phyloP scores from a whole-genome alignment of 352 stramenopile genomes.

The Phytophthora crassamura region DNA sequence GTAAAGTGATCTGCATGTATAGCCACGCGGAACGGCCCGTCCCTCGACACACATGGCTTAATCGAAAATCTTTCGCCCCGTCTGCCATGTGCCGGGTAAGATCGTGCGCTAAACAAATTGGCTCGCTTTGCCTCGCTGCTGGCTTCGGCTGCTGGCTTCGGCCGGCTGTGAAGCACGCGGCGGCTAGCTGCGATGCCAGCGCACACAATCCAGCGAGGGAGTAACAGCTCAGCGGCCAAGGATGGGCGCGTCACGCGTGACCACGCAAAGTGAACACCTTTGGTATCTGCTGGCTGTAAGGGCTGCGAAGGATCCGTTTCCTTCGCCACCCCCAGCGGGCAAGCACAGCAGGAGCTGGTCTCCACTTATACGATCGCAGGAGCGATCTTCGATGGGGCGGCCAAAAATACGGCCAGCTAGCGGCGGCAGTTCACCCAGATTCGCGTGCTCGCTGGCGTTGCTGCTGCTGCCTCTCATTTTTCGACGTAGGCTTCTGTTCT shows the following conservation, averaged over 20 bases:
- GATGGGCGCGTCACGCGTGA: neutral
- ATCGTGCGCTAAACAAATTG: constrained; percentile 12
- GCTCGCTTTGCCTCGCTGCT: no score
- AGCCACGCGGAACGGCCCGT: no score
- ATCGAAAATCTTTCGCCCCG: constrained; percentile 1
- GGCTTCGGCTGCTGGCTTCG: no score
- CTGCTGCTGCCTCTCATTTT: neutral
- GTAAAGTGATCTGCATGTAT: no score
- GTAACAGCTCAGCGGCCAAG: neutral
- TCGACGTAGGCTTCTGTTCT: neutral
- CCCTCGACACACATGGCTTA: neutral
- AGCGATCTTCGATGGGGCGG: constrained; percentile 4
- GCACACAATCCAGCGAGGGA: no score
- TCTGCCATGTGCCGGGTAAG: constrained; percentile 5
- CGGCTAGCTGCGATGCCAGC: no score
- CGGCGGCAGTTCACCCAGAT: neutral
- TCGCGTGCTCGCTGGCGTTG: no score
- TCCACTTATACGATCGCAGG: neutral
- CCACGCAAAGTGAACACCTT: constrained; percentile 1
- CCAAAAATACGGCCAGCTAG: neutral
- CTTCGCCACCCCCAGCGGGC: no score
- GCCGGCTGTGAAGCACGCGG: no score
- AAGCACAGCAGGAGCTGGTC: no score
- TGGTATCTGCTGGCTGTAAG: no score
- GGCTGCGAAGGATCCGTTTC: no score